Conservation (phyloP, 331 rosid genomes). For the Saraca asoca region DNA sequence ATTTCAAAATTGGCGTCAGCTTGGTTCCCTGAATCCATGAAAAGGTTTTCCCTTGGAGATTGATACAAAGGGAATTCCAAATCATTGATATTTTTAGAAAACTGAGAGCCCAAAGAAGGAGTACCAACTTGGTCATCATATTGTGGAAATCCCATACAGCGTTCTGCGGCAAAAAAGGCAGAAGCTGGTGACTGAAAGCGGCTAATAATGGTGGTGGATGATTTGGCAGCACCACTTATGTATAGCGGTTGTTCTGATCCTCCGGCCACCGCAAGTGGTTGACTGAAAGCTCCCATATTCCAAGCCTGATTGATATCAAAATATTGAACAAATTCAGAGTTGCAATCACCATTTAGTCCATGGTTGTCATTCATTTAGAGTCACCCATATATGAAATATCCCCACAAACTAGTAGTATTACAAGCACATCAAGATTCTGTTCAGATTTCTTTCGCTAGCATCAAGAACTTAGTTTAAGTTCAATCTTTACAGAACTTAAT, state of each 20-base stretch:
- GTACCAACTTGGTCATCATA: too few relatives aligned
- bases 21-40: constrained; percentile 43
- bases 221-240: constrained; percentile 35
- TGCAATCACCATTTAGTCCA: constrained; percentile 42
- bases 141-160: too few relatives aligned
- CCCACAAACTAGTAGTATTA: constrained; percentile 19
- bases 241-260: constrained; percentile 39
- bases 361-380: constrained; percentile 56
- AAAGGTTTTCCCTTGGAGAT: constrained; percentile 37
- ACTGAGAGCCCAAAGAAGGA: constrained; percentile 26
- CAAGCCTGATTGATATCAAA: constrained; percentile 43
- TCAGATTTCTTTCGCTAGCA: constrained; percentile 21
- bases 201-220: constrained; percentile 5
- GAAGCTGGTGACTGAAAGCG: too few relatives aligned
- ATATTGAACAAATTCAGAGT: constrained; percentile 44
- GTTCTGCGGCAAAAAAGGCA: too few relatives aligned
- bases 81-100: constrained; percentile 39
- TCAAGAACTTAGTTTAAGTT: constrained; percentile 19
- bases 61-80: constrained; percentile 55
- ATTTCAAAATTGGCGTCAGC: constrained; percentile 46
- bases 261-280: constrained; percentile 41
- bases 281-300: constrained; percentile 44
- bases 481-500: background rate
- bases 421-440: constrained; percentile 6
- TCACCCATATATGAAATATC: background rate